Percentiles rank a stretch among this genome's conserved stretches.
These are phyloP conservation scores for Corylus avellana DNA, from an alignment of 306 rosid species.

Conservation along the genomic window DNA sequence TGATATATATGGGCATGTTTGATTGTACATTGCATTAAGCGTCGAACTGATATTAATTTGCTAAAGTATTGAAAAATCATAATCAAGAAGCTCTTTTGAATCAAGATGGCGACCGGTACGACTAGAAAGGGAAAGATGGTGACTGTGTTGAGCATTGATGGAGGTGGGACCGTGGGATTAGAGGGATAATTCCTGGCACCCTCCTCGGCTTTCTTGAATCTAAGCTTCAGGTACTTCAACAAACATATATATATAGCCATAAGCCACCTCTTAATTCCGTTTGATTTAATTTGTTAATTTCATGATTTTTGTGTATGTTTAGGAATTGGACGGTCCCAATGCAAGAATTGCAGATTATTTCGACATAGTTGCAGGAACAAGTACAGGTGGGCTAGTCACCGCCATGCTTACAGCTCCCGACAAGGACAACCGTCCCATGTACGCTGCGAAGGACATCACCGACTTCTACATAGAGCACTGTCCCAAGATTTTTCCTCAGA, in stretches of 20 bases:
- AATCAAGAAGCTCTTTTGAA: background rate
- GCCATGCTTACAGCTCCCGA: constrained; percentile 27
- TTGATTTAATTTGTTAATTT: background rate
- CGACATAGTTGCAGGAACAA: constrained; percentile 29
- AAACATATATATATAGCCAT: background rate
- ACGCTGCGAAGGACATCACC: constrained; percentile 14
- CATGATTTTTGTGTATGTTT: background rate
- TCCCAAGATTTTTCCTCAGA: constrained; percentile 22
- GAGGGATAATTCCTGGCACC: constrained; percentile 20
- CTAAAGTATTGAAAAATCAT: too few relatives aligned
- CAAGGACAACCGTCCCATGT: constrained; percentile 21
- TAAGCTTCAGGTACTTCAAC: background rate
- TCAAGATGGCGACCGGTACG: background rate
- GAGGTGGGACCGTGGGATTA: constrained; percentile 20
- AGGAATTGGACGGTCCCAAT: constrained; percentile 15
- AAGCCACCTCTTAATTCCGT: too few relatives aligned
- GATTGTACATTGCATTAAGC: too few relatives aligned
- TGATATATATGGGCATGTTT: too few relatives aligned
- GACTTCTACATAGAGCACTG: constrained; percentile 20
- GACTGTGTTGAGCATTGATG: constrained; percentile 27
- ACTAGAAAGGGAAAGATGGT: background rate
- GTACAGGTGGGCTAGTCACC: constrained; percentile 26
- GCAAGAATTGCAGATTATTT: constrained; percentile 26
- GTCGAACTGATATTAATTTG: background rate
- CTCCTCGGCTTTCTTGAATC: constrained; percentile 17